Evolutionary conservation across 257 asterid genomes (phyloP).

Genomic region (Rhazya stricta): DNA sequence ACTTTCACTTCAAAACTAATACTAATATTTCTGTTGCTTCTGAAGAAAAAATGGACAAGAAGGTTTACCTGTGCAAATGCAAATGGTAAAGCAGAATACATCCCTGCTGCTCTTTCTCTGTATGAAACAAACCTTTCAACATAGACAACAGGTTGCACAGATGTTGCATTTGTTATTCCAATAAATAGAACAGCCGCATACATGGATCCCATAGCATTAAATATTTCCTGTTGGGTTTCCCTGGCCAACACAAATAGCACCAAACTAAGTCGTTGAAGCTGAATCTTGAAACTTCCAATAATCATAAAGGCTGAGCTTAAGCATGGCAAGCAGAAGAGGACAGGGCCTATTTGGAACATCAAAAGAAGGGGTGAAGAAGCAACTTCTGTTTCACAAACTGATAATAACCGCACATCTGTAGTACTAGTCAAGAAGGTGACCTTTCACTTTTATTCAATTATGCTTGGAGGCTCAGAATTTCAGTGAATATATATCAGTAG

Average conservation of each 20-base stretch:
- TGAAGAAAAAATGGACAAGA: neutral
- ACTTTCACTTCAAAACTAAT: neutral
- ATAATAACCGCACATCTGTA: too few species aligned
- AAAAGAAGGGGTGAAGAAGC: neutral
- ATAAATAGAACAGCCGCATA: conserved; percentile 76
- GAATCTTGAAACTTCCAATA: neutral
- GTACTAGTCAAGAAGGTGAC: neutral
- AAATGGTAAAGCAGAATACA: conserved; percentile 86
- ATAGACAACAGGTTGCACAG: conserved; percentile 86
- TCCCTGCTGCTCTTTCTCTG: conserved; percentile 91
- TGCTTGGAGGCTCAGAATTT: too few species aligned
- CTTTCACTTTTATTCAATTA: too few species aligned
- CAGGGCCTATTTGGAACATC: neutral
- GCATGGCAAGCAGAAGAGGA: neutral
- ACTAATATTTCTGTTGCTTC: neutral
- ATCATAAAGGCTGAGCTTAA: neutral
- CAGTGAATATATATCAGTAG: too few species aligned
- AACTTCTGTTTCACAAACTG: neutral
- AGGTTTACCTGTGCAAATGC: conserved; percentile 46
- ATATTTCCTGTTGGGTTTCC: conserved; percentile 77
- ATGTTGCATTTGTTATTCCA: conserved; percentile 75
- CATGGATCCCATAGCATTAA: conserved; percentile 94
- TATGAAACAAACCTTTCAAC: conserved; percentile 85
- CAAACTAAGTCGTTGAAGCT: neutral
- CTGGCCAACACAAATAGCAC: conserved; percentile 22